These are phyloP conservation scores for Nymphaea colorata DNA, from an alignment of 164 flowering plant genomes.

Conservation along the genomic window DNA sequence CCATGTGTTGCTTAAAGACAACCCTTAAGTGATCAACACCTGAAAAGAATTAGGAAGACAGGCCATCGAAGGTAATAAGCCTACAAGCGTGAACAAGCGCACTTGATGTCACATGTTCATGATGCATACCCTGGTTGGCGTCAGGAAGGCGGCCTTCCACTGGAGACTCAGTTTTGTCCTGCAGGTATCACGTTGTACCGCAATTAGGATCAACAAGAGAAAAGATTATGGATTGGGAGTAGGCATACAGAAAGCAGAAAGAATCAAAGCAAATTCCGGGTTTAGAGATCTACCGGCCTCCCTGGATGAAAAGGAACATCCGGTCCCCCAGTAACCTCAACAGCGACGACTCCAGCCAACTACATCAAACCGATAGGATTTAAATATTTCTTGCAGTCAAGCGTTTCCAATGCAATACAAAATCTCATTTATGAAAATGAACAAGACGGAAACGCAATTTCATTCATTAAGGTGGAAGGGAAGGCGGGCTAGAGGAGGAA, in stretches of 20 bases:
- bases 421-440: background rate
- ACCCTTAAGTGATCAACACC: conserved; percentile 45
- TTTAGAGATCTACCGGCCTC: conserved; percentile 32
- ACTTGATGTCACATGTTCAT: background rate
- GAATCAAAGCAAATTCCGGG: background rate
- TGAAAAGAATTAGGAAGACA: conserved; percentile 9
- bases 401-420: background rate
- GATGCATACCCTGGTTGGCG: conserved; percentile 61
- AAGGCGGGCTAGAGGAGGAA: background rate
- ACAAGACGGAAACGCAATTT: background rate
- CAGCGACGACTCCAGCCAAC: conserved; percentile 91
- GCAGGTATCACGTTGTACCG: background rate
- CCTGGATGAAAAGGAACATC: conserved; percentile 90
- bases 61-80: too few relatives aligned
- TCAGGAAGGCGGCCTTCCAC: conserved; percentile 94
- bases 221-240: too few relatives aligned
- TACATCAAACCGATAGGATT: conserved; percentile 7
- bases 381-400: background rate
- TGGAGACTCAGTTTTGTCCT: conserved; percentile 80
- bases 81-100: background rate
- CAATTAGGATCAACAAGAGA: too few relatives aligned
- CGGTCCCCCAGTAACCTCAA: conserved; percentile 86
- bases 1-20: conserved; percentile 36
- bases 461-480: background rate
- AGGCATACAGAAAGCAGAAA: background rate